Base-by-base conservation (phyloP, 2,329 filamentous ascomycete genomes). In the Oidium heveae region DNA sequence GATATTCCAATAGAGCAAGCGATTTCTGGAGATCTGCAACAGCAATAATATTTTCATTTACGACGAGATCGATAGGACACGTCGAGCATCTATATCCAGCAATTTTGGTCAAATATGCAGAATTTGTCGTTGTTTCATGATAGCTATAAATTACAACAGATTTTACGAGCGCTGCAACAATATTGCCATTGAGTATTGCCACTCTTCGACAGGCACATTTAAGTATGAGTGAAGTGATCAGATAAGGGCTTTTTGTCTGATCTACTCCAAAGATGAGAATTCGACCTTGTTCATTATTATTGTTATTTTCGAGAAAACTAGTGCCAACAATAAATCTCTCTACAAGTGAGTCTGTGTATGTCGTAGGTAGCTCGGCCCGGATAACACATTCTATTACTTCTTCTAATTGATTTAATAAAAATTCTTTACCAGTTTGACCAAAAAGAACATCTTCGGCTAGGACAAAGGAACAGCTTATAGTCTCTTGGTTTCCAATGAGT, bases 11-110 rank as follows among this genome's bases (percentile, higher is more conserved):
- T 6, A 96, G 70, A 1, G 83, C 80, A 24, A 94, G 72, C 1
- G 86, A 94, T 68, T 96, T 95, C 84, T 94, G 95, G 49, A 98
- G 70, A 63, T 98, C 91, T 0, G 82, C 84, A 10, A 96, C 80
- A 0, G 84, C 86, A 58, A 98, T 88, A 24, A 77, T 72, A 60
- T 82, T 80, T 0, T 76, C 83, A 1, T 78, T 76, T 15, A 95
- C 75, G 10, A 81, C 79, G 7, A 96, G 66, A 60, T 89, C 85
- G 16, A 94, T 77, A 0, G 91, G 88, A 34, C 85, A 84, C 0
- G 87, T 93, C 2, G 86, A 79, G 1, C 86, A 84, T 13, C 87
- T 78, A 66, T 87, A 94, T 1, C 79, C 77, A 0, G 85, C 84
- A 16, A 83, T 65, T 64, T 84, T 89, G 52, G 74, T 72, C 10